Percentiles rank a stretch among this genome's conserved stretches.
Conservation (phyloP, 768 basidiomycete species). For the Pisolithus albus region DNA sequence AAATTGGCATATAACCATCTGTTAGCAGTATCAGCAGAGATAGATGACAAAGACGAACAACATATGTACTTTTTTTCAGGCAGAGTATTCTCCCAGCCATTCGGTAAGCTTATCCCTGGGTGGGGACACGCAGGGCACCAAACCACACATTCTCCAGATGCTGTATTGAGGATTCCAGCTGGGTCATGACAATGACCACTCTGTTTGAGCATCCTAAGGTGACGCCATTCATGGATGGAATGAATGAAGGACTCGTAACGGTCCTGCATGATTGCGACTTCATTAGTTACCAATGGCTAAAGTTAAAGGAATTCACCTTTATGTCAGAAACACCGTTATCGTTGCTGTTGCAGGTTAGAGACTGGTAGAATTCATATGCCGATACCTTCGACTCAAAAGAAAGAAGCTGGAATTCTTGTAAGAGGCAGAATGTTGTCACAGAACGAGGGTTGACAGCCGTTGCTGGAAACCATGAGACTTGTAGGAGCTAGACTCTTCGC, state of each 20-base stretch:
- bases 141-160: constrained; percentile 3
- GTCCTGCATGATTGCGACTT: constrained; percentile 2
- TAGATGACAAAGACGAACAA: neutral
- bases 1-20: constrained; percentile 26
- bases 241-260: constrained; percentile 9
- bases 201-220: constrained; percentile 10
- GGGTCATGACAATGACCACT: constrained; percentile 6
- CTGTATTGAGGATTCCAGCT: neutral
- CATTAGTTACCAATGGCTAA: neutral
- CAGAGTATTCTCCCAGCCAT: neutral
- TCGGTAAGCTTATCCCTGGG: constrained; percentile 5
- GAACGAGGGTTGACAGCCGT: constrained; percentile 23
- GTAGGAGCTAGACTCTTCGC: constrained; percentile 23
- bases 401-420: constrained; percentile 28
- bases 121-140: constrained; percentile 13
- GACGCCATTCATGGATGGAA: constrained; percentile 6
- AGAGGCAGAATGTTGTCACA: constrained; percentile 23
- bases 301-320: constrained; percentile 7
- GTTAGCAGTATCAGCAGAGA: neutral
- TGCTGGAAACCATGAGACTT: constrained; percentile 23
- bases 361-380: constrained; percentile 26
- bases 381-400: constrained; percentile 28
- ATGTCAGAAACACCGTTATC: constrained; percentile 20
- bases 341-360: constrained; percentile 20
- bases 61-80: neutral